Conservation (phyloP, 306 rosid species). For the Trifolium pratense region DNA sequence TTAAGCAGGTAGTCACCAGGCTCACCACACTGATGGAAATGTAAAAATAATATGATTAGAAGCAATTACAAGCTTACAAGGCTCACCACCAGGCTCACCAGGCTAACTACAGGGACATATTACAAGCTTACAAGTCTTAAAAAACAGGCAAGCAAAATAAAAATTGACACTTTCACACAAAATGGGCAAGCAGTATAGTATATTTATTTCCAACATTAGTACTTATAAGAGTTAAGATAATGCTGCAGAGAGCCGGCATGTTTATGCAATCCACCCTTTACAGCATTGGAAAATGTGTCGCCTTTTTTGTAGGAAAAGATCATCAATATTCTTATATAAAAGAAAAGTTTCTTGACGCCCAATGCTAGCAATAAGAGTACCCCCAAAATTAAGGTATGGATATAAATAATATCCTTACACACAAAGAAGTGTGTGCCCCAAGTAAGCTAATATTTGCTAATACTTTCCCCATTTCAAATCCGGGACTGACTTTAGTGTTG, state of each 20-base stretch:
- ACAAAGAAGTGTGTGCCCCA: not conserved
- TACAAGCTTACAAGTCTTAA: not conserved
- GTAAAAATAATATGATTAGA: not conserved
- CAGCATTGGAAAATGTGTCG: not conserved
- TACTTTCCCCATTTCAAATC: not conserved
- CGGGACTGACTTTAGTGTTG: not conserved
- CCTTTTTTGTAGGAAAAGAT: not conserved
- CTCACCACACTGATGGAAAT: conserved; percentile 8
- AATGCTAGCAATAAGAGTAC: not conserved
- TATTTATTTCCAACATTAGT: not conserved
- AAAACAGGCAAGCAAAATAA: too few relatives aligned
- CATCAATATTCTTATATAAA: not conserved
- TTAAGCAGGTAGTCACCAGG: not conserved
- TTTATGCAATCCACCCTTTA: not conserved
- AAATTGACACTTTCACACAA: too few relatives aligned
- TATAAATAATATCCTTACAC: not conserved
- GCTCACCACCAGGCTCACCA: too few relatives aligned
- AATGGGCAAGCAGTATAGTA: not conserved
- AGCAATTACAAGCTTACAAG: not conserved
- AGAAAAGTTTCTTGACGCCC: not conserved
- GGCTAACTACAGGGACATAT: not conserved
- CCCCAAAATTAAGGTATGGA: not conserved
- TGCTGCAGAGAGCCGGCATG: not conserved
- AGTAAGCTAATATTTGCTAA: not conserved
- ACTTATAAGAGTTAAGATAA: not conserved